phyloP scores from a whole-genome alignment of 139 green algal genomes.

The Spirogloea muscicola region DNA sequence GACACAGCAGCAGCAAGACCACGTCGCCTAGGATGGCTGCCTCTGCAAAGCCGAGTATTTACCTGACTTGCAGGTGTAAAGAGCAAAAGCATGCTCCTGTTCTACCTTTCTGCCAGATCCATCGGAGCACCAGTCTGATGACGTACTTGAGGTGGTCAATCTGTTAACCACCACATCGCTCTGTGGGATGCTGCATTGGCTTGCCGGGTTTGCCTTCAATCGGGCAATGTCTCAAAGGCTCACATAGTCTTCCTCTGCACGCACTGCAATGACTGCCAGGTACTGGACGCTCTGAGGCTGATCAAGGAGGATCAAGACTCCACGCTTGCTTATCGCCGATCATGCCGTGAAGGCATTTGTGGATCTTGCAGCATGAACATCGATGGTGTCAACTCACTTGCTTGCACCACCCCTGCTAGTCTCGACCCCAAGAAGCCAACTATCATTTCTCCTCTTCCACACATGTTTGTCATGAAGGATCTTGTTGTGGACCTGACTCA shows the following conservation, averaged over 20 bases:
- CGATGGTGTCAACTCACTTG: conserved; percentile 90
- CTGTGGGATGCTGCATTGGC: too few relatives aligned
- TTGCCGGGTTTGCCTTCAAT: too few relatives aligned
- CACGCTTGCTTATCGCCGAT: conserved; percentile 80
- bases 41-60: too few relatives aligned
- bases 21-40: too few relatives aligned
- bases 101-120: too few relatives aligned
- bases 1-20: too few relatives aligned
- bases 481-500: conserved; percentile 98
- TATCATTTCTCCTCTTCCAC: conserved; percentile 89
- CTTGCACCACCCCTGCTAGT: conserved; percentile 86
- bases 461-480: conserved; percentile 99
- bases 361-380: conserved; percentile 99
- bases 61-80: too few relatives aligned
- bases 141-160: too few relatives aligned
- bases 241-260: background rate
- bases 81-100: too few relatives aligned
- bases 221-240: background rate
- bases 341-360: conserved; percentile 97
- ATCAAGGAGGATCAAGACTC: conserved; percentile 97
- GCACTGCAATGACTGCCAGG: background rate
- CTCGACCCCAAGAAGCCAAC: conserved; percentile 42
- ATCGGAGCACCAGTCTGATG: too few relatives aligned
- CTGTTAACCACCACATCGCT: too few relatives aligned
- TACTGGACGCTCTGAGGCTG: conserved; percentile 94